These are phyloP conservation scores for Vigna mungo DNA, from an alignment of 306 rosid genomes.

Conservation along the genomic window DNA sequence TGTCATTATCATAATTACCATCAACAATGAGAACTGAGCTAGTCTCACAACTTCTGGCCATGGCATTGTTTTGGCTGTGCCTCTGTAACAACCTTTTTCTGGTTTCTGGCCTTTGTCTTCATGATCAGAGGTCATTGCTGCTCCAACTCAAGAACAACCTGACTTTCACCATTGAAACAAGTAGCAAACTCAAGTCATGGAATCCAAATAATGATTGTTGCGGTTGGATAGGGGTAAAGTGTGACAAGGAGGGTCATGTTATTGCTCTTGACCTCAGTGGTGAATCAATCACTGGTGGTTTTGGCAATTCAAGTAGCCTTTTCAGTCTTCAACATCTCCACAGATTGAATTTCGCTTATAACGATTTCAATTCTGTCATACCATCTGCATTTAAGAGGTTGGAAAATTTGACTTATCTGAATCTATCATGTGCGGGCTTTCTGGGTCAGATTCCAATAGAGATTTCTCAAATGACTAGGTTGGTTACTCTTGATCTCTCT, in stretches of 20 bases:
- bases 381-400: conserved; percentile 16
- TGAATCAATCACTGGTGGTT: conserved; percentile 45
- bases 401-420: conserved; percentile 39
- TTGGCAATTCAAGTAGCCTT: conserved; percentile 43
- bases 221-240: not conserved
- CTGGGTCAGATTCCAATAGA: conserved; percentile 50
- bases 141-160: conserved; percentile 4
- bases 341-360: conserved; percentile 45
- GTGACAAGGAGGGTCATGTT: not conserved
- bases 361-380: conserved; percentile 33
- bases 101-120: not conserved
- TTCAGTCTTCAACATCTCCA: conserved; percentile 49
- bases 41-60: not conserved
- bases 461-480: conserved; percentile 52
- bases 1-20: not conserved
- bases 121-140: not conserved
- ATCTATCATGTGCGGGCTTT: conserved; percentile 51
- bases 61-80: not conserved
- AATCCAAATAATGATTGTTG: not conserved
- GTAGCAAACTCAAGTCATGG: not conserved
- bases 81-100: not conserved
- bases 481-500: conserved; percentile 54
- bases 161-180: not conserved
- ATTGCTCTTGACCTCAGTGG: conserved; percentile 40
- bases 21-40: not conserved